Evolutionary conservation across 2,329 filamentous ascomycete species (phyloP).

Genomic region (Alternaria arborescens): DNA sequence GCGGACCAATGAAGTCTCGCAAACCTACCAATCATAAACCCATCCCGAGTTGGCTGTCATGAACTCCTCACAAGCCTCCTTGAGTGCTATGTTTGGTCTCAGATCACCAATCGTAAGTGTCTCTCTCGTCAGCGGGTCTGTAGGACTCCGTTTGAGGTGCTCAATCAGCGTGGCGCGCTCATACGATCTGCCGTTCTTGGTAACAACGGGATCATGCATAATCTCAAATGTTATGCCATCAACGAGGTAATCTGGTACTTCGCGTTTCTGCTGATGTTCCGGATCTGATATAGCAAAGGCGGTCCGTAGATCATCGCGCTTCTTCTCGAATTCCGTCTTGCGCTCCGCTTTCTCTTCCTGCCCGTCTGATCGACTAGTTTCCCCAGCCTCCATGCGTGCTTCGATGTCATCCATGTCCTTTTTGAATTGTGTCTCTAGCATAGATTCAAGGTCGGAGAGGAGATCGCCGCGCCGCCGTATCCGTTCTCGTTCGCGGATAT

Average conservation of each 20-base stretch:
- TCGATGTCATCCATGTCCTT: constrained; percentile 51
- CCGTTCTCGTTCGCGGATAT: constrained; percentile 72
- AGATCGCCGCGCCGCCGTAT: constrained; percentile 65
- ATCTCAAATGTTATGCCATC: constrained; percentile 79
- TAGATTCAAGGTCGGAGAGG: constrained; percentile 65
- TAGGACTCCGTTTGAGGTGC: constrained; percentile 77
- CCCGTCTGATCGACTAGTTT: constrained; percentile 56
- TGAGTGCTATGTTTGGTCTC: constrained; percentile 81
- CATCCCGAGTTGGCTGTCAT: constrained; percentile 81
- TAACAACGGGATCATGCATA: constrained; percentile 75
- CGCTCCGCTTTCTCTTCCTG: constrained; percentile 60
- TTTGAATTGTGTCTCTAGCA: constrained; percentile 47
- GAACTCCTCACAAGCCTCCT: constrained; percentile 85
- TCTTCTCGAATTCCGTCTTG: constrained; percentile 48
- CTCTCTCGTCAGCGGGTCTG: constrained; percentile 85
- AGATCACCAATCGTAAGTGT: constrained; percentile 74
- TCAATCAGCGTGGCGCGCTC: constrained; percentile 86
- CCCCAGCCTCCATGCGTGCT: constrained; percentile 43
- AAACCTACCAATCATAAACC: constrained; percentile 83
- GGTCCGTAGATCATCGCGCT: constrained; percentile 55
- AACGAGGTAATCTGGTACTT: constrained; percentile 78
- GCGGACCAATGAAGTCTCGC: constrained; percentile 23
- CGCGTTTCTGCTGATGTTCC: constrained; percentile 53
- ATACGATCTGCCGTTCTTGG: constrained; percentile 88
- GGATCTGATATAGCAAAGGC: constrained; percentile 60